Percentiles rank a stretch among this genome's conserved stretches.
These are phyloP conservation scores for Colletotrichum cereale DNA, from an alignment of 2,329 filamentous ascomycete species.

Conservation along the genomic window DNA sequence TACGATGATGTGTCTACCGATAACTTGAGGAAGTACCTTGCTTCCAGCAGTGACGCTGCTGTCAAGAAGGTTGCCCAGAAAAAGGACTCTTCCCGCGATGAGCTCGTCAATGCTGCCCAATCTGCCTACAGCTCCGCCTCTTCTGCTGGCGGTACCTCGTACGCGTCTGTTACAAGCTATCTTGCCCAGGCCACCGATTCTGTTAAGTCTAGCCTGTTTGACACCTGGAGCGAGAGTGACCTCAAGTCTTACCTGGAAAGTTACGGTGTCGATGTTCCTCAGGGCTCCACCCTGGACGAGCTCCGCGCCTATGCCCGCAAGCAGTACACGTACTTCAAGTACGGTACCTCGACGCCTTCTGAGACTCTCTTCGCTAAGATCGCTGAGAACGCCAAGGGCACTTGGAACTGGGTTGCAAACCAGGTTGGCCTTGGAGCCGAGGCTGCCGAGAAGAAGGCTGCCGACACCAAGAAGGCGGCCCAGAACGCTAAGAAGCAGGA, in stretches of 20 bases:
- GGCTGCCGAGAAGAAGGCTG: conserved; percentile 60
- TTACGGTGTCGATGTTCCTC: conserved; percentile 77
- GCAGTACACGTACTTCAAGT: conserved; percentile 81
- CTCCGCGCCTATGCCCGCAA: conserved; percentile 78
- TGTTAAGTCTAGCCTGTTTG: conserved; percentile 76
- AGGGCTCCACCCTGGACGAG: conserved; percentile 77
- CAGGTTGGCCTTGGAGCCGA: conserved; percentile 64
- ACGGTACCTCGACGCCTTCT: conserved; percentile 76
- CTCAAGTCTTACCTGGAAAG: conserved; percentile 85
- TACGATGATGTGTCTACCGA: conserved; percentile 83
- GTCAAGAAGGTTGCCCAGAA: conserved; percentile 72
- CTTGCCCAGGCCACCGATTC: conserved; percentile 73
- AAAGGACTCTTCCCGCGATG: conserved; percentile 76
- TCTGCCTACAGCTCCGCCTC: conserved; percentile 71
- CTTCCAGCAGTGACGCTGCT: conserved; percentile 63
- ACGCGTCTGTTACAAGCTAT: conserved; percentile 79
- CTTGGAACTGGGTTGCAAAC: conserved; percentile 64
- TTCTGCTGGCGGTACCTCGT: conserved; percentile 66
- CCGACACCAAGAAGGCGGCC: conserved; percentile 52
- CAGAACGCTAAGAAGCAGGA: conserved; percentile 55
- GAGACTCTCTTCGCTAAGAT: conserved; percentile 76
- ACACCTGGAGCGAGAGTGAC: conserved; percentile 79
- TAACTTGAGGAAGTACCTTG: conserved; percentile 73
- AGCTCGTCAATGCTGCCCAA: conserved; percentile 75
- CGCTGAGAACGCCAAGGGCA: conserved; percentile 59